Base-by-base conservation (phyloP, 352 stramenopile genomes). In the Phytopythium boreale region DNA sequence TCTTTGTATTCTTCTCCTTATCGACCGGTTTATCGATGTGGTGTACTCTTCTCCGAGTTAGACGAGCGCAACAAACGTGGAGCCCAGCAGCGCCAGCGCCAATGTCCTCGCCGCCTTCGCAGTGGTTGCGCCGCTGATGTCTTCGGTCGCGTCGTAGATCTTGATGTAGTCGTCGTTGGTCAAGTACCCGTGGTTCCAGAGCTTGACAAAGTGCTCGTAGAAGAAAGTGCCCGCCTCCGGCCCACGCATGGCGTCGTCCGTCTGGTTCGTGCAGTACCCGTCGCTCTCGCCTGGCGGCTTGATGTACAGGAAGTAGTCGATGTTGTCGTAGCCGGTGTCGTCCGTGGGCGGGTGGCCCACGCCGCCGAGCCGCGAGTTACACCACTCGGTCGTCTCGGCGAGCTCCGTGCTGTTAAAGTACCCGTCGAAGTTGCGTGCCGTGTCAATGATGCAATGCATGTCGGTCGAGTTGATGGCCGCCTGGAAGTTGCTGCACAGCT, bases 271-370 rank as follows among this genome's bases (percentile, higher is more conserved):
- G 62, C 84, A 92, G 53, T 57, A 66, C 55, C 84, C 84, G 56
- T 92, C 84, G 36, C 74, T 86, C 68, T 93, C 80, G 59, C 84
- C 82, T 41, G 76, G 80, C 22, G 71, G 69, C 59, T 93, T 92
- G 55, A 89, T 74, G 78, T 80, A 92, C 69, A 90, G 71, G 29
- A 84, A 90, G 67, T 90, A 90, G 67, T 90, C 82, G 2, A 92
- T 56, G 57, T 87, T 84, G 4, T 49, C 36, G 43, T 76, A 62
- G 0, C 75, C 73, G 2, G 81, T 90, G 31, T 83, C 61, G 12
- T 64, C 73, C 2, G 81, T 88, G 1, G 78, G 79, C 17, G 75
- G 76, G 2, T 67, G 29, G 10, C 80, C 80, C 41, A 89, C 82
- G 22, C 78, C 80, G 19, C 68, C 75, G 4, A 52, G 43, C 0